Evolutionary conservation across 2,329 filamentous ascomycete species (phyloP).

Genomic region (Talaromyces sp.): DNA sequence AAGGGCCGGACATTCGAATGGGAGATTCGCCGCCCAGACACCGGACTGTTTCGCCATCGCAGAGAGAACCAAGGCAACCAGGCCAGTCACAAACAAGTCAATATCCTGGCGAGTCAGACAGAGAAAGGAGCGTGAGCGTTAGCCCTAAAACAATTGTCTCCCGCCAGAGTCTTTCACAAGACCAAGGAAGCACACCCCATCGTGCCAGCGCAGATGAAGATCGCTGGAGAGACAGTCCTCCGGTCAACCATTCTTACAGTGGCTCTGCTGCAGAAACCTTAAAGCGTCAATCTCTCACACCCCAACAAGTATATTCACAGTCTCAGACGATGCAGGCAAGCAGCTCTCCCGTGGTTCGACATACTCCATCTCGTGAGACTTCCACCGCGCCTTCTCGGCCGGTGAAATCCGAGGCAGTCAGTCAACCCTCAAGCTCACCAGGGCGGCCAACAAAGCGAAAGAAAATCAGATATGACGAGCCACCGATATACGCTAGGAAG

Average conservation of each 20-base stretch:
- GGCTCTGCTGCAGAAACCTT: slow-evolving; percentile 8
- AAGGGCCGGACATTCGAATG: slow-evolving; percentile 19
- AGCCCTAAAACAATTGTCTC: slow-evolving; percentile 63
- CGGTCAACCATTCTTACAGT: slow-evolving; percentile 13
- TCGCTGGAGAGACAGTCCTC: slow-evolving; percentile 22
- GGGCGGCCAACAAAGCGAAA: slow-evolving; percentile 42
- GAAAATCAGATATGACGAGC: slow-evolving; percentile 46
- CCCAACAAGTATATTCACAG: slow-evolving; percentile 12
- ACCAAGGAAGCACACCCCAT: slow-evolving; percentile 18
- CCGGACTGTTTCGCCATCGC: slow-evolving; percentile 19
- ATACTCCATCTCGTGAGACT: slow-evolving; percentile 14
- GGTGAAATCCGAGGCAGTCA: slow-evolving; percentile 17
- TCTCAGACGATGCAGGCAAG: slow-evolving; percentile 9
- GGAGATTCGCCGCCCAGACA: slow-evolving; percentile 23
- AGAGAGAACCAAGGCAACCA: slow-evolving; percentile 37
- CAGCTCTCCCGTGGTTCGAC: slow-evolving; percentile 23
- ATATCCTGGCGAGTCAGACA: slow-evolving; percentile 52
- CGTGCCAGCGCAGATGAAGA: slow-evolving; percentile 23
- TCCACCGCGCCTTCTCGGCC: slow-evolving; percentile 12
- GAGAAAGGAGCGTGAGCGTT: slow-evolving; percentile 66
- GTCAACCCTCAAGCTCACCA: neutral
- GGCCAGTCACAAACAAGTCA: slow-evolving; percentile 20
- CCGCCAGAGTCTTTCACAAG: slow-evolving; percentile 23
- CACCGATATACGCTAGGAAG: slow-evolving; percentile 47
- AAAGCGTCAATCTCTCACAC: slow-evolving; percentile 6